Conservation (phyloP, 805 yeast genomes). For the Cyberlindnera maclurae region DNA sequence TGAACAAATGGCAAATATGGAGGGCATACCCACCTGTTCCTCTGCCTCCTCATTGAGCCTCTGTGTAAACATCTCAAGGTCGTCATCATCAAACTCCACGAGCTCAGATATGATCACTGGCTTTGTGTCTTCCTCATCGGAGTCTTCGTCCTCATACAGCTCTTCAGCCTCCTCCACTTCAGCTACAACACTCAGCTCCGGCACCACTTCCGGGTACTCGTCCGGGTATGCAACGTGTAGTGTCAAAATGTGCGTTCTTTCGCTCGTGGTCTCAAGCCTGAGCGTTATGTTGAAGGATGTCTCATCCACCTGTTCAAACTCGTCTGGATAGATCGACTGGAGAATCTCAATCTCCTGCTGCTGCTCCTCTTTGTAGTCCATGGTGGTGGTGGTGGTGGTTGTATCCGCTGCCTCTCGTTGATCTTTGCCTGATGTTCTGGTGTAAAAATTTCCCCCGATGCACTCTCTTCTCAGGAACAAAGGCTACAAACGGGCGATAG, state of each 20-base stretch:
- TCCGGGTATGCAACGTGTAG: constrained; percentile 69
- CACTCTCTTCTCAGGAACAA: too few species aligned
- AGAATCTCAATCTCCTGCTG: constrained; percentile 83
- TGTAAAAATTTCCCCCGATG: too few species aligned
- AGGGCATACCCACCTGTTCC: constrained; percentile 85
- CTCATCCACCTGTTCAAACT: constrained; percentile 36
- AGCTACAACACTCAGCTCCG: constrained; percentile 41
- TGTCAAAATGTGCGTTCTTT: constrained; percentile 45
- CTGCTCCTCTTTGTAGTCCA: constrained; percentile 83
- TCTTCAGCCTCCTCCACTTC: constrained; percentile 25
- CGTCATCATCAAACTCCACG: constrained; percentile 46
- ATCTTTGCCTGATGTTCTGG: too few species aligned
- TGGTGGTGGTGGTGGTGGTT: too few species aligned
- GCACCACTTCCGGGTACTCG: constrained; percentile 75
- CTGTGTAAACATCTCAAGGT: constrained; percentile 33
- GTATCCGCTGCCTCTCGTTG: too few species aligned
- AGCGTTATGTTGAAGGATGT: constrained; percentile 50
- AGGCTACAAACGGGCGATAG: too few species aligned
- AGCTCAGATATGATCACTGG: constrained; percentile 50
- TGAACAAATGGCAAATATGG: constrained; percentile 73
- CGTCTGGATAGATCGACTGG: constrained; percentile 91
- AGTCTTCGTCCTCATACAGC: constrained; percentile 25
- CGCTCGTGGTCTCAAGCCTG: constrained; percentile 62
- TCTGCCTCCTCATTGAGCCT: constrained; percentile 55
- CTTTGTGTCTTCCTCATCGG: constrained; percentile 36